Evolutionary conservation across 1,284 basidiomycete species (phyloP).

Genomic region (Heliocybe sulcata): DNA sequence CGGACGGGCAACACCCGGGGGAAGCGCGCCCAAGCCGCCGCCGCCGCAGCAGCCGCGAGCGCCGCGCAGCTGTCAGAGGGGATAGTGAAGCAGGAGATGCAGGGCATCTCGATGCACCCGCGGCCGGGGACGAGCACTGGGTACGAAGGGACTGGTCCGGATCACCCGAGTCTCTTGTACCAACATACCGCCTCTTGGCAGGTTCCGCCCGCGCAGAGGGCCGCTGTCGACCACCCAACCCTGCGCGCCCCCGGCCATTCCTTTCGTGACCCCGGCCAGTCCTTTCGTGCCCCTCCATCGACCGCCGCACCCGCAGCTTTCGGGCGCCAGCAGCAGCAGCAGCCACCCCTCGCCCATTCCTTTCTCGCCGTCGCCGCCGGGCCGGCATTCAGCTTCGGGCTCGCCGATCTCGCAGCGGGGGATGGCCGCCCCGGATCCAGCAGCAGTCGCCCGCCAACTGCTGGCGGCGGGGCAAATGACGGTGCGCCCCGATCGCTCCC

Average conservation of each 20-base stretch:
- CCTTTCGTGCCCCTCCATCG: constrained; percentile 51
- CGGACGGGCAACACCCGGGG: constrained; percentile 42
- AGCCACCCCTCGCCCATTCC: constrained; percentile 49
- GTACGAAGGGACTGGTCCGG: constrained; percentile 44
- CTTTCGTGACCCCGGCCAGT: constrained; percentile 68
- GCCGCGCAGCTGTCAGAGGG: constrained; percentile 11
- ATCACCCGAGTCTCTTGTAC: constrained; percentile 31
- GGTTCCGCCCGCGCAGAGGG: constrained; percentile 24
- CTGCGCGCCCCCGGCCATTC: constrained; percentile 37
- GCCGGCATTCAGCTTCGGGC: constrained; percentile 39
- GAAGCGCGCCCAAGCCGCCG: constrained; percentile 25
- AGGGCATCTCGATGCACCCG: constrained; percentile 29
- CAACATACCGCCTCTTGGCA: constrained; percentile 22
- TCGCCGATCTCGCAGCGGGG: constrained; percentile 29
- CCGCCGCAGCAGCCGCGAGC: constrained; percentile 12
- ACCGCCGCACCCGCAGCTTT: constrained; percentile 27
- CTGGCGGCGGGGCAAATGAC: constrained; percentile 20
- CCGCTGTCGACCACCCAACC: constrained; percentile 19
- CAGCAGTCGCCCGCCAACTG: constrained; percentile 38
- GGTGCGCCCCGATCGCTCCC: constrained; percentile 45
- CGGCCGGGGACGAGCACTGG: constrained; percentile 63
- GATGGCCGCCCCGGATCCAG: constrained; percentile 39
- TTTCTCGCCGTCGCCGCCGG: constrained; percentile 51
- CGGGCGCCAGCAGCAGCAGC: constrained; percentile 28
- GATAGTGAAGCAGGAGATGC: constrained; percentile 34